A percentile compares a stretch with the other conserved stretches of the same genome.
These are phyloP conservation scores for Cryptococcus neoformans DNA, from an alignment of 1,284 basidiomycete species.

Conservation along the genomic window DNA sequence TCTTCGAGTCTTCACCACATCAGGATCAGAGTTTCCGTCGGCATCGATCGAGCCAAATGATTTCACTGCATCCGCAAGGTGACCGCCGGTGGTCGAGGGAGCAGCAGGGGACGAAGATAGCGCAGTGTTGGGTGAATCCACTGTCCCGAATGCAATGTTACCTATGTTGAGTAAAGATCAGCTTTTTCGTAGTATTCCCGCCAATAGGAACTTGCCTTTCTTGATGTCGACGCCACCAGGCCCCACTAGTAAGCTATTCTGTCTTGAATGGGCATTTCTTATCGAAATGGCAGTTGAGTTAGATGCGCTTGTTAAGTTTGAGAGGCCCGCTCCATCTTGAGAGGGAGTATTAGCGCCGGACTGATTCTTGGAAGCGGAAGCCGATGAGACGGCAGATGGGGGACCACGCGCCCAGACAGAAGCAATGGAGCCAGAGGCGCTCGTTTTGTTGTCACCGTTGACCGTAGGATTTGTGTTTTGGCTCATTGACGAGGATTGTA, in stretches of 20 bases:
- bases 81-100: slow-evolving; percentile 46
- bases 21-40: slow-evolving; percentile 27
- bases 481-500: slow-evolving; percentile 29
- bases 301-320: slow-evolving; percentile 11
- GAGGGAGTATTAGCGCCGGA: slow-evolving; percentile 16
- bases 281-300: slow-evolving; percentile 25
- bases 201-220: slow-evolving; percentile 26
- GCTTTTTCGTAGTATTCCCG: background rate
- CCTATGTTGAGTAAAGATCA: slow-evolving; percentile 15
- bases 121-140: slow-evolving; percentile 56
- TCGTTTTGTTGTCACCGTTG: slow-evolving; percentile 15
- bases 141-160: slow-evolving; percentile 69
- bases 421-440: slow-evolving; percentile 1
- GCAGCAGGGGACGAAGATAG: slow-evolving; percentile 51
- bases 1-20: slow-evolving; percentile 41
- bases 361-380: slow-evolving; percentile 20
- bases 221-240: slow-evolving; percentile 38
- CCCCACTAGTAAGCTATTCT: slow-evolving; percentile 44
- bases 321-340: slow-evolving; percentile 4
- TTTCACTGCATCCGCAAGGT: slow-evolving; percentile 57
- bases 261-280: slow-evolving; percentile 25
- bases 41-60: slow-evolving; percentile 69
- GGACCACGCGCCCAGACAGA: slow-evolving; percentile 44
- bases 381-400: slow-evolving; percentile 31
- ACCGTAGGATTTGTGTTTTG: slow-evolving; percentile 23